A percentile compares a stretch with the other conserved stretches of the same genome.
Conservation (phyloP, 2,329 filamentous ascomycete genomes). For the Hymenoscyphus fructigenus region DNA sequence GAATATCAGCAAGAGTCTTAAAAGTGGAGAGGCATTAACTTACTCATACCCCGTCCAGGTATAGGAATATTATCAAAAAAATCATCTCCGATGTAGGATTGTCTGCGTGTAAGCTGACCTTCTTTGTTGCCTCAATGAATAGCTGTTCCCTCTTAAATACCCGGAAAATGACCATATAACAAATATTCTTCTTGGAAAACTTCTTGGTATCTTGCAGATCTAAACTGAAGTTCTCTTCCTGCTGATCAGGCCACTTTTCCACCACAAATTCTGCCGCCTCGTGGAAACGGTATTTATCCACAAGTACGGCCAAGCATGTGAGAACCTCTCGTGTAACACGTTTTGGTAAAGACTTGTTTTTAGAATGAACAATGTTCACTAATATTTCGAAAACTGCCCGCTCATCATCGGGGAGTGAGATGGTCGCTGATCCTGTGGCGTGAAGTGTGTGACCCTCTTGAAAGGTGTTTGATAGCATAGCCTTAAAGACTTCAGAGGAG, state of each 20-base stretch:
- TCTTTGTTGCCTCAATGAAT: too few species aligned
- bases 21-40: too few species aligned
- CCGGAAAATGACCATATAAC: neutral
- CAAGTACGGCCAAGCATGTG: constrained; percentile 33
- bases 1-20: too few species aligned
- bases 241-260: constrained; percentile 14
- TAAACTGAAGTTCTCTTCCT: neutral
- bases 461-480: constrained; percentile 30
- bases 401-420: constrained; percentile 37
- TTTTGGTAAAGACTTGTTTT: constrained; percentile 28
- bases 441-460: constrained; percentile 24
- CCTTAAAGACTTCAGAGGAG: constrained; percentile 32
- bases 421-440: constrained; percentile 21
- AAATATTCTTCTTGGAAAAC: neutral
- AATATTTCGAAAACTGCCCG: constrained; percentile 35
- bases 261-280: constrained; percentile 8
- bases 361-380: constrained; percentile 37
- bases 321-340: constrained; percentile 31
- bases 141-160: neutral
- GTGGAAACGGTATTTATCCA: constrained; percentile 32
- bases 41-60: too few species aligned
- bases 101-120: too few species aligned
- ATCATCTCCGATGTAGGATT: too few species aligned
- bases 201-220: neutral
- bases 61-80: too few species aligned